Base-by-base conservation (phyloP, 192 early-diverging fungal genomes). In the Entomortierella beljakovae region DNA sequence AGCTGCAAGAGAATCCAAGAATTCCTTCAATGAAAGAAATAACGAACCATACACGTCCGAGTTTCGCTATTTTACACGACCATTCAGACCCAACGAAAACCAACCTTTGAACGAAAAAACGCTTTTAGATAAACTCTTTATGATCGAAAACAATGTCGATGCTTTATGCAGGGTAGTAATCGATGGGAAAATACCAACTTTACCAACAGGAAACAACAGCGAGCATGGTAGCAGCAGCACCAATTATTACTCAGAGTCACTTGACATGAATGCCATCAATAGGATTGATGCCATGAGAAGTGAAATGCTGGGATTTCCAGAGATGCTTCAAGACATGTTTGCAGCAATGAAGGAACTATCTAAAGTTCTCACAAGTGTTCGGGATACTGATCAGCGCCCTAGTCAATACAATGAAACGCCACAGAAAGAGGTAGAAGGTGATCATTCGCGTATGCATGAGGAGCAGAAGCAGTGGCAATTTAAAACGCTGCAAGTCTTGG, bases 141-240 rank as follows among this genome's bases (percentile, higher is more conserved):
- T 32, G 20, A 70, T 70, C 28, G 59, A 70, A 40, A 18, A 23
- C 35, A 61, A 64, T 18, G 52, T 71, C 7, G 43, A 29, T 3
- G 60, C 61, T 8, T 29, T 71, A 15, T 71, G 34, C 26, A 71
- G 49, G 38, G 70, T 71, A 6, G 70, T 71, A 2, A 57, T 71
- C 37, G 61, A 71, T 22, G 70, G 70, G 13, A 15, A 54, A 18
- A 18, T 57, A 6, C 54, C 70, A n/a, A n/a, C 22, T 4, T 5
- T 40, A 7, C 23, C 18, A 13, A n/a, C 29, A 16, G 11, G 34
- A 20, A 28, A 18, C 1, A 23, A 43, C 0, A 5, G 7, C 22
- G 51, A 34, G 9, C 37, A 9, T 20, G 33, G 68, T 28, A n/a
- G 5, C 43, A 23, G 51, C 35, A 22, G 11, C 59, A 13, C 26